These are phyloP conservation scores for Blastobotrys raffinosifermentans DNA, from an alignment of 1,139 yeast species.

Conservation along the genomic window DNA sequence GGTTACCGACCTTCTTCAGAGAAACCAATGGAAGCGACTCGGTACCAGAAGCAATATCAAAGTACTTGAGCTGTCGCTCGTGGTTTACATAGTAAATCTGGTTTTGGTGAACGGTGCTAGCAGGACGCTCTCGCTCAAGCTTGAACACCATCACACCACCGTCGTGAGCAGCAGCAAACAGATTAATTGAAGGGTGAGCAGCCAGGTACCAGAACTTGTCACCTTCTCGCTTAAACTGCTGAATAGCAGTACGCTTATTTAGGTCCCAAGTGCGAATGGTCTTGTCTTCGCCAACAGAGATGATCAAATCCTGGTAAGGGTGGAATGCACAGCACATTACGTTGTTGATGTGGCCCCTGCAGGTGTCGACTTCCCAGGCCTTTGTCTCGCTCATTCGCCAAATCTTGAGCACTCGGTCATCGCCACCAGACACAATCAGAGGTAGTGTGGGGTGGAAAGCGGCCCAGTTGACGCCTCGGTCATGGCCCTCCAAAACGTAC, in stretches of 20 bases:
- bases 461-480: constrained; percentile 98
- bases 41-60: constrained; percentile 53
- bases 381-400: constrained; percentile 98
- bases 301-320: constrained; percentile 85
- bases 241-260: constrained; percentile 87
- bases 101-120: constrained; percentile 65
- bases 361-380: constrained; percentile 99
- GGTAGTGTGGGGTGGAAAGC: constrained; percentile 96
- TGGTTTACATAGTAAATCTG: constrained; percentile 69
- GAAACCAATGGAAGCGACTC: constrained; percentile 75
- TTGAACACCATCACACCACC: constrained; percentile 98
- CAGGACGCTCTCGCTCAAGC: constrained; percentile 96
- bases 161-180: constrained; percentile 96
- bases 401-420: constrained; percentile 87
- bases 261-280: constrained; percentile 98
- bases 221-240: constrained; percentile 88
- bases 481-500: constrained; percentile 95
- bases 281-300: constrained; percentile 94
- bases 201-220: constrained; percentile 94
- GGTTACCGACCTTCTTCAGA: constrained; percentile 74
- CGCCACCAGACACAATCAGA: constrained; percentile 92
- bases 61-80: constrained; percentile 81
- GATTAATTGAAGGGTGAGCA: constrained; percentile 81
- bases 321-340: constrained; percentile 88
- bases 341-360: constrained; percentile 94